Percentiles rank a stretch among this genome's conserved stretches.
Evolutionary conservation across 78 protist genomes (phyloP).

Genomic region (Tieghemostelium lacteum): DNA sequence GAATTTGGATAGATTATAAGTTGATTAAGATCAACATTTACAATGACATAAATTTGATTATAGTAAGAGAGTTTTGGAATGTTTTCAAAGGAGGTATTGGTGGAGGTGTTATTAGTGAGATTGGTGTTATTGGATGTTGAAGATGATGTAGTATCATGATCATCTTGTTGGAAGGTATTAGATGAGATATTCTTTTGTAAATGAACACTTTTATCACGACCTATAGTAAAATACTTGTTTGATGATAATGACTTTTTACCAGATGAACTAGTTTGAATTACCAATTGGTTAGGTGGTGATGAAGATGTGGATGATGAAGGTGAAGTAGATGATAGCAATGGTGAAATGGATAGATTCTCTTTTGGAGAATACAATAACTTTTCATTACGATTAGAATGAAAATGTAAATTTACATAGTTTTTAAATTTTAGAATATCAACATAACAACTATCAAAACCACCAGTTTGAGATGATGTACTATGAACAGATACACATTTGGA

Average conservation of each 20-base stretch:
- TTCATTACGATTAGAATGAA: not conserved
- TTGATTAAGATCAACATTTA: not conserved
- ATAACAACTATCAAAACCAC: not conserved
- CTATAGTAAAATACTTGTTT: not conserved
- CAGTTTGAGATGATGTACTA: not conserved
- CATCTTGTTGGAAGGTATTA: too few species aligned
- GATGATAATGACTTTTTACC: too few species aligned
- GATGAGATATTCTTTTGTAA: too few species aligned
- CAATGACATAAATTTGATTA: slow-evolving; percentile 7
- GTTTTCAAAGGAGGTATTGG: too few species aligned
- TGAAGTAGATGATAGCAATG: too few species aligned
- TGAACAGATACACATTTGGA: not conserved
- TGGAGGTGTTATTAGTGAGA: too few species aligned
- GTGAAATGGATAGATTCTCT: too few species aligned
- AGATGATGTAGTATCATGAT: too few species aligned
- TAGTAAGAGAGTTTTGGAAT: not conserved
- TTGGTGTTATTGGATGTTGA: not conserved
- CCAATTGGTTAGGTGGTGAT: not conserved
- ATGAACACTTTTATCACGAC: not conserved
- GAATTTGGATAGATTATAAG: not conserved
- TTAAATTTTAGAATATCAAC: slow-evolving; percentile 16
- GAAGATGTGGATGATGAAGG: not conserved
- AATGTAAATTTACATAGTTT: slow-evolving; percentile 12
- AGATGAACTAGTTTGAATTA: not conserved
- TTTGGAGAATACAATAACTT: too few species aligned